Base-by-base conservation (phyloP, 305 asterid species). In the Fraxinus albicans region DNA sequence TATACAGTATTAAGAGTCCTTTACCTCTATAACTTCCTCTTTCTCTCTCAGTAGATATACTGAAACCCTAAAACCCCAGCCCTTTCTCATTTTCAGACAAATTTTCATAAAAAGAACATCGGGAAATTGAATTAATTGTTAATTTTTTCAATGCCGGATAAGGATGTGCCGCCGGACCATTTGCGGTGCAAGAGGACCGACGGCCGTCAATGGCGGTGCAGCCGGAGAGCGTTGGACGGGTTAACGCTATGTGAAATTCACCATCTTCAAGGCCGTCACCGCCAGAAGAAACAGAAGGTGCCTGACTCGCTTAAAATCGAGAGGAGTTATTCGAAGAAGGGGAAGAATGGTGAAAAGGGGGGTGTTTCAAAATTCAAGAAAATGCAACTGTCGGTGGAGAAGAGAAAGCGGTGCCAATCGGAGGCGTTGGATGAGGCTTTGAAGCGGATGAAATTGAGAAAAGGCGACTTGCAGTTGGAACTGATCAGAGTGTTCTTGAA, bases 151-250 rank as follows among this genome's bases (percentile, higher is more conserved):
- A 88, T 88, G 91, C 85, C 83, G 75, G 96, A 83, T 15, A 88
- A 87, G 33, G 97, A 89, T 76, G 85, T 82, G 85, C 89, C 94
- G 88, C 97, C 96, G 90, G 99, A 96, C 74, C 92, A 95, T 80
- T 81, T 92, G 81, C 97, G 99, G 74, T 96, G 99, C 92, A 94
- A 94, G 87, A 86, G 99, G 73, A 95, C 98, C 0, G 99, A 96
- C 91, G 99, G 99, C 80, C 93, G 99, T 40, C 95, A 92, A 89
- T 96, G 99, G 99, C 90, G 98, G 90, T 96, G 99, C 93, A 89
- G 88, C 42, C 92, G 97, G 75, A 91, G 88, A 2, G 97, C 93
- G 38, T 85, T 92, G 90, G 97, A 89, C 19, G 98, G 97, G 42
- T 91, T 87, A 19, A 92, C 94, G 89, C 97, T 96, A n/a, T 96